phyloP scores from a whole-genome alignment of 495 filamentous ascomycete genomes.

The Bathelium albidoporum region DNA sequence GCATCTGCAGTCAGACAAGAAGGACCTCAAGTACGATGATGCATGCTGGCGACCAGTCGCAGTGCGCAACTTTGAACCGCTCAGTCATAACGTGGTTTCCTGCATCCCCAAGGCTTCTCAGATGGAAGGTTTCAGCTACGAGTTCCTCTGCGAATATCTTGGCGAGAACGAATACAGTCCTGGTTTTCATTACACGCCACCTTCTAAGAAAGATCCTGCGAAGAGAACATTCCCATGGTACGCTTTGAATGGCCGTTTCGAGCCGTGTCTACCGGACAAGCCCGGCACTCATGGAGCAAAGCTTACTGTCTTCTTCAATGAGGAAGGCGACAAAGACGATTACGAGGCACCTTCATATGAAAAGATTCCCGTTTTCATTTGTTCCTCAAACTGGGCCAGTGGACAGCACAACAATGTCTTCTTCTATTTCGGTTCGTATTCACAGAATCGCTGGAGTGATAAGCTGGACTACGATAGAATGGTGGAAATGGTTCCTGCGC shows the following conservation, averaged over 20 bases:
- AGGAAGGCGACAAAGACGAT: constrained; percentile 9
- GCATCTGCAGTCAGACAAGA: no score
- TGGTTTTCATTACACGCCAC: constrained; percentile 24
- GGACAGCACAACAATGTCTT: constrained; percentile 14
- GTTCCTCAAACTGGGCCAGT: not conserved
- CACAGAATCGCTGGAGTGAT: constrained; percentile 27
- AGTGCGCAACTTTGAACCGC: constrained; percentile 7
- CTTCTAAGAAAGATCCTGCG: not conserved
- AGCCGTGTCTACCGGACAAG: constrained; percentile 25
- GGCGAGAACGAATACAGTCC: constrained; percentile 25
- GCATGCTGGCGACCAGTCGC: constrained; percentile 16
- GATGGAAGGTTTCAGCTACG: constrained; percentile 21
- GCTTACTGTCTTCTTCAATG: constrained; percentile 30
- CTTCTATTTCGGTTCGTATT: constrained; percentile 29
- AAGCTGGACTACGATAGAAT: constrained; percentile 30
- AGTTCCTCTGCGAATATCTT: constrained; percentile 24
- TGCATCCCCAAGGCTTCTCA: not conserved
- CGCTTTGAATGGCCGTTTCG: not conserved
- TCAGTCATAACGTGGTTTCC: not conserved
- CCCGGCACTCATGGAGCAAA: constrained; percentile 32
- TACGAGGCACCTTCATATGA: constrained; percentile 12
- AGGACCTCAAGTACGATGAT: not conserved
- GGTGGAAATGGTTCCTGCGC: constrained; percentile 21
- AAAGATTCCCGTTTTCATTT: constrained; percentile 26
- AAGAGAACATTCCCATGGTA: not conserved